Conservation (phyloP, 805 yeast genomes). For the Tetrapisispora phaffii region DNA sequence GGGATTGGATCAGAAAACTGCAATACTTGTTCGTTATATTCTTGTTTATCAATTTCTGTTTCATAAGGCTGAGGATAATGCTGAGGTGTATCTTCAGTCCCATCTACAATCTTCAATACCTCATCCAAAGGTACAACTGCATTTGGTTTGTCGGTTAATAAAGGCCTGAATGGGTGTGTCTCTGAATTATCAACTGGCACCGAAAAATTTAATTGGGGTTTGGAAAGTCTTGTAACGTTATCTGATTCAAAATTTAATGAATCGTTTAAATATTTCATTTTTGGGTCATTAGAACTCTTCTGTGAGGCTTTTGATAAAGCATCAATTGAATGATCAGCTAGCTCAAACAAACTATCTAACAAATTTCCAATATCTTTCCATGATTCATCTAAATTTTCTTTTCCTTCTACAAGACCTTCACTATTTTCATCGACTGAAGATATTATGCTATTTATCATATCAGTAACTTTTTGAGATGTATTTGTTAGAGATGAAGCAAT, state of each 20-base stretch:
- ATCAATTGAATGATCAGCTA: conserved; percentile 61
- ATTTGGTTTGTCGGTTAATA: conserved; percentile 62
- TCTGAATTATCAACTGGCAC: conserved; percentile 59
- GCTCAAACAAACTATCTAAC: conserved; percentile 67
- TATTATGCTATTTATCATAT: conserved; percentile 39
- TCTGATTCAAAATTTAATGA: conserved; percentile 11
- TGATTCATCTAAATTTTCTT: conserved; percentile 36
- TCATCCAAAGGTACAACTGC: conserved; percentile 49
- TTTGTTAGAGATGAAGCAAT: conserved; percentile 33
- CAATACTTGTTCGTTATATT: conserved; percentile 54
- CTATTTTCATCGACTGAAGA: conserved; percentile 30
- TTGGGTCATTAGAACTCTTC: conserved; percentile 12
- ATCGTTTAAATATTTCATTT: conserved; percentile 45
- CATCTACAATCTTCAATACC: conserved; percentile 32
- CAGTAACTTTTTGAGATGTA: conserved; percentile 36
- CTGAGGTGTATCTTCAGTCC: conserved; percentile 37
- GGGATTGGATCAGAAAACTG: conserved; percentile 39
- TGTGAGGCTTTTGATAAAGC: conserved; percentile 18
- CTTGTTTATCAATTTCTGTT: conserved; percentile 57
- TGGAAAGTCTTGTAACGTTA: conserved; percentile 33
- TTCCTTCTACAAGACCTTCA: conserved; percentile 26
- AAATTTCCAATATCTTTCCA: conserved; percentile 58
- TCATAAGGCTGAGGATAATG: conserved; percentile 77
- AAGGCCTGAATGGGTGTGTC: conserved; percentile 66
- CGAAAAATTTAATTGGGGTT: conserved; percentile 62